A percentile compares a stretch with the other conserved stretches of the same genome.
Conservation (phyloP, 257 asterid species). For the Nicotiana attenuata region DNA sequence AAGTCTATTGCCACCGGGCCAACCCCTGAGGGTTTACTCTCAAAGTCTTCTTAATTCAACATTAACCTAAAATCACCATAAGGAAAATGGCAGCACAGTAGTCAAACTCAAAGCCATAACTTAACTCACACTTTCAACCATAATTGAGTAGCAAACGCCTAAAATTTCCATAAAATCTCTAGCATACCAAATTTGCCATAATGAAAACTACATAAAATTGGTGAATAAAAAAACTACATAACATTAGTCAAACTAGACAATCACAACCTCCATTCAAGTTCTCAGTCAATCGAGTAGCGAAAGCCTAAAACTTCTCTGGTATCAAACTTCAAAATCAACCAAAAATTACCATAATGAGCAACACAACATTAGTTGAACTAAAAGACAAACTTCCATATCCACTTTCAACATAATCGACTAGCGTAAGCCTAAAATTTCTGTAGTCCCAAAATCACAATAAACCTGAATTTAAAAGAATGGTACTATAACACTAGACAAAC, state of each 20-base stretch:
- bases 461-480: background rate
- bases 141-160: background rate
- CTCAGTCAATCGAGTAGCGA: background rate
- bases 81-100: background rate
- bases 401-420: background rate
- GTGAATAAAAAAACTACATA: background rate
- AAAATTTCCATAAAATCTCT: background rate
- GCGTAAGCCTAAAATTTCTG: background rate
- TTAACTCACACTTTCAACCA: background rate
- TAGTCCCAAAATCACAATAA: background rate
- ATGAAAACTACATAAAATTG: background rate
- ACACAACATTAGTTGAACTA: background rate
- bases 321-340: background rate
- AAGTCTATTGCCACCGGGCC: no score
- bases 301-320: background rate
- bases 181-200: background rate
- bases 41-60: background rate
- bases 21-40: no score
- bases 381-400: background rate
- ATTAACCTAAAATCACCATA: background rate
- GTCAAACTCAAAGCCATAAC: background rate
- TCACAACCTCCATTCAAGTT: background rate
- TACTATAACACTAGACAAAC: background rate
- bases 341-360: background rate
- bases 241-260: background rate